Base-by-base conservation (phyloP, 2,329 filamentous ascomycete genomes). In the Plectosphaerella plurivora region DNA sequence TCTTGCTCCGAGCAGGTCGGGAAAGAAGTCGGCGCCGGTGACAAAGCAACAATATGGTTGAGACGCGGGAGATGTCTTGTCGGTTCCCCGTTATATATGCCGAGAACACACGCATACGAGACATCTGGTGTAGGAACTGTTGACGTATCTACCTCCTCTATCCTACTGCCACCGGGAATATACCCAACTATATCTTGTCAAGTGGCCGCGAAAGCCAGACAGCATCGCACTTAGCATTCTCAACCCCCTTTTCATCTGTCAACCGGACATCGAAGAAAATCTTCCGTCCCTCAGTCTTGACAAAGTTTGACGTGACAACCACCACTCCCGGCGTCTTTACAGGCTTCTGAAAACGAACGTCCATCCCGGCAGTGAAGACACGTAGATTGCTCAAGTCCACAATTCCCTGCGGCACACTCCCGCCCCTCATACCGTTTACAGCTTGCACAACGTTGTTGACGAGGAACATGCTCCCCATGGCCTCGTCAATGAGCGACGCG, bases 401-500 rank as follows among this genome's bases (percentile, higher is more conserved):
- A 11, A 54, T 45, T 9, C 51, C 51, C 9, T 35, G 14, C 1
- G 59, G 55, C 15, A 59, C 49, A n/a, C 35, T 24, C 11, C 53
- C 51, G 20, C 53, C 50, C 1, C 36, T 47, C 20, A 52, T 52
- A 11, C 10, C n/a, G 7, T 45, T 50, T 20, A 49, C n/a, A 2
- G 44, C n/a, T 41, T 59, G 54, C 5, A 51, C 47, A 28, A 58
- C 35, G 46, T 59, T 51, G 44, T 63, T 65, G 47, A 55, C 42
- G 22, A 59, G 56, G 18, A 63, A 48, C 28, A 65, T 49, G 24
- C 47, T 48, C 22, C 61, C 61, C 63, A 66, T 65, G 36, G 59
- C 59, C 51, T 67, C 64, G 55, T 66, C 65, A 15, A 65, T 57
- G 9, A 63, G 9, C 9, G 57, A 47, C 8, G 54, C 41, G 11